Evolutionary conservation across 192 early-diverging fungal genomes (phyloP).

Genomic region (Gigaspora rosea): DNA sequence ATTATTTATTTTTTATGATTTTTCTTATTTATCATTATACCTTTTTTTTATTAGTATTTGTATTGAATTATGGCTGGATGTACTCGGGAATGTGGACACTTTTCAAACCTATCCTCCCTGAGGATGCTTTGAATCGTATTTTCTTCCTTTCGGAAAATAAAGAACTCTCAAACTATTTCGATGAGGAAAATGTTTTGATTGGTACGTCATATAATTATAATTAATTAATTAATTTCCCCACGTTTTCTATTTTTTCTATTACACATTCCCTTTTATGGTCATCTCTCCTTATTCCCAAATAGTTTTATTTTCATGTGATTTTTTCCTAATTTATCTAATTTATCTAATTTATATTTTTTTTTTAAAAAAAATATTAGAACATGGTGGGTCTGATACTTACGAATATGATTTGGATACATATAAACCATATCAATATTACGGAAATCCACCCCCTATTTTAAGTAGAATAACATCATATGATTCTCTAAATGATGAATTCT

Average conservation of each 20-base stretch:
- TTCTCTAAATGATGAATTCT: conserved; percentile 27
- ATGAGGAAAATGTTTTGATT: conserved; percentile 35
- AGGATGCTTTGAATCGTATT: conserved; percentile 40
- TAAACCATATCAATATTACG: conserved; percentile 1
- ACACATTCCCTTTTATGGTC: neutral
- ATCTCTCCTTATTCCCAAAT: neutral
- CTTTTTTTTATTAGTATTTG: conserved; percentile 30
- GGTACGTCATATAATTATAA: conserved; percentile 39
- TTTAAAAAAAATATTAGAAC: conserved; percentile 4
- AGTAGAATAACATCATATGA: conserved; percentile 27
- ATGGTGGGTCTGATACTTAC: conserved; percentile 17
- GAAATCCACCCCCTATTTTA: conserved; percentile 4
- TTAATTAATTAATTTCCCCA: too few relatives aligned
- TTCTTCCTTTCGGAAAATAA: conserved; percentile 35
- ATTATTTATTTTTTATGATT: neutral
- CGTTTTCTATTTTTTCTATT: neutral
- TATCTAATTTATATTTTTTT: neutral
- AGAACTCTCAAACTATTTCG: conserved; percentile 35
- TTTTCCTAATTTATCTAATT: neutral
- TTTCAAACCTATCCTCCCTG: conserved; percentile 39
- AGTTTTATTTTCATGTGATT: neutral
- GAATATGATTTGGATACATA: conserved; percentile 12
- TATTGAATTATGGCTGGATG: conserved; percentile 53
- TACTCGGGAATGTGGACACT: conserved; percentile 51
- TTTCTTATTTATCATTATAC: neutral